These are phyloP conservation scores for Fusarium gaditjirri DNA, from an alignment of 2,329 filamentous ascomycete genomes.

Conservation along the genomic window DNA sequence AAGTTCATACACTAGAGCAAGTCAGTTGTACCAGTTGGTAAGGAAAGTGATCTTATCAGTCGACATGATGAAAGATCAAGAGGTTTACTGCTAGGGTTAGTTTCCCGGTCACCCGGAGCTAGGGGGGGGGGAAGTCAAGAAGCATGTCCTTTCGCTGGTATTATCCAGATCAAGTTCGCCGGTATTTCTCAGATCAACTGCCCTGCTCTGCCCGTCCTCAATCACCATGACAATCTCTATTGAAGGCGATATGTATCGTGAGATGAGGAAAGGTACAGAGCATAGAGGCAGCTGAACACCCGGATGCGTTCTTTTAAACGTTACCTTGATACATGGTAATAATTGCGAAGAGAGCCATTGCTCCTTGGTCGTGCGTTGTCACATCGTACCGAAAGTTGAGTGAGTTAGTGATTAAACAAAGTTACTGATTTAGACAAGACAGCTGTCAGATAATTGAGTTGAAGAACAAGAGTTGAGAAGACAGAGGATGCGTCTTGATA, in stretches of 20 bases:
- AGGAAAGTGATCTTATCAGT: conserved; percentile 88
- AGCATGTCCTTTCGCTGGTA: conserved; percentile 90
- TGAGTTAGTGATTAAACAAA: neutral
- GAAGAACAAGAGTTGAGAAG: neutral
- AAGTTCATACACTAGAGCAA: conserved; percentile 9
- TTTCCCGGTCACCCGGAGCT: conserved; percentile 48
- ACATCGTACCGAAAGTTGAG: conserved; percentile 43
- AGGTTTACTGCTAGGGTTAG: conserved; percentile 60
- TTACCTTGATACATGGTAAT: conserved; percentile 56
- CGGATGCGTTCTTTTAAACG: conserved; percentile 58
- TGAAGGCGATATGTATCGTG: neutral
- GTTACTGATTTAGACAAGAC: neutral
- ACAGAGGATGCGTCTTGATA: conserved; percentile 23
- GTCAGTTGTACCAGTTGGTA: conserved; percentile 75
- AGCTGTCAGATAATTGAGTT: neutral
- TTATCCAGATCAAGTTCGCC: conserved; percentile 89
- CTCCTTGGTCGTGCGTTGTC: conserved; percentile 37
- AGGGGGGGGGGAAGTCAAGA: conserved; percentile 58
- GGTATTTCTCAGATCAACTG: conserved; percentile 77
- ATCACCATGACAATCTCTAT: neutral
- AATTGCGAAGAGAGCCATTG: conserved; percentile 43
- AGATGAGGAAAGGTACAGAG: conserved; percentile 10
- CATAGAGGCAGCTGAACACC: conserved; percentile 52
- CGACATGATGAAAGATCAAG: conserved; percentile 70
- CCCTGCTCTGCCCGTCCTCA: conserved; percentile 39